phyloP scores from a whole-genome alignment of 169 alveolate genomes.

The Babesia bigemina region DNA sequence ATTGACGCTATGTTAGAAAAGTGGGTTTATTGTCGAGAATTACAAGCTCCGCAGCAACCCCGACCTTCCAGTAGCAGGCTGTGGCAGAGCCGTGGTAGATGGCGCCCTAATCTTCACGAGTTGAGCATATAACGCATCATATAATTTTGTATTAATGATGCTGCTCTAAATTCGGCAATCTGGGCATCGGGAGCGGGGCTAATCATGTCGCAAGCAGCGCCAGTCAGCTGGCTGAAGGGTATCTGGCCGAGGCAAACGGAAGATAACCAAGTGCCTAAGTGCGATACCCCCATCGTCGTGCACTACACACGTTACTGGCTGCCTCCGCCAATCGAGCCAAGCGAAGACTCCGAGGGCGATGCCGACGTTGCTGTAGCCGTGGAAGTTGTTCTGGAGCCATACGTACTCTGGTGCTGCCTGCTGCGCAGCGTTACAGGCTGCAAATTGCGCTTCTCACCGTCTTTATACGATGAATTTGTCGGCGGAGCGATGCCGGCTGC shows the following conservation, averaged over 20 bases:
- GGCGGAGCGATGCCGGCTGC: constrained; percentile 63
- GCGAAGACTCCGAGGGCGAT: background rate
- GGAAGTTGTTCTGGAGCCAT: constrained; percentile 53
- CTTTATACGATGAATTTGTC: constrained; percentile 30
- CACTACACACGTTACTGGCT: constrained; percentile 61
- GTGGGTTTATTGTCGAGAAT: background rate
- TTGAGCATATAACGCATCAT: background rate
- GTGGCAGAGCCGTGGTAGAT: constrained; percentile 55
- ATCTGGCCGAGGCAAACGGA: background rate
- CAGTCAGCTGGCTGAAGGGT: constrained; percentile 2
- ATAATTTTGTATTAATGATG: too few species aligned
- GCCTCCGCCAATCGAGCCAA: constrained; percentile 18
- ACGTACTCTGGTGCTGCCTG: constrained; percentile 46
- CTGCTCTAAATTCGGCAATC: too few species aligned
- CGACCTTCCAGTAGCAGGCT: constrained; percentile 60
- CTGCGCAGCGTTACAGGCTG: constrained; percentile 21
- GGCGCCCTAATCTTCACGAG: constrained; percentile 56
- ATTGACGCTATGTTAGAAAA: constrained; percentile 27
- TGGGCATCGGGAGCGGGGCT: too few species aligned
- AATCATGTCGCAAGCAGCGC: background rate
- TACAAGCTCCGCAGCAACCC: constrained; percentile 36
- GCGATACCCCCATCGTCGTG: constrained; percentile 12
- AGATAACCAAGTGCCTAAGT: background rate
- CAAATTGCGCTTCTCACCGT: constrained; percentile 21
- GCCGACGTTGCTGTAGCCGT: constrained; percentile 1